These are phyloP conservation scores for Epichloe bromicola DNA, from an alignment of 2,329 filamentous ascomycete genomes.

Conservation along the genomic window DNA sequence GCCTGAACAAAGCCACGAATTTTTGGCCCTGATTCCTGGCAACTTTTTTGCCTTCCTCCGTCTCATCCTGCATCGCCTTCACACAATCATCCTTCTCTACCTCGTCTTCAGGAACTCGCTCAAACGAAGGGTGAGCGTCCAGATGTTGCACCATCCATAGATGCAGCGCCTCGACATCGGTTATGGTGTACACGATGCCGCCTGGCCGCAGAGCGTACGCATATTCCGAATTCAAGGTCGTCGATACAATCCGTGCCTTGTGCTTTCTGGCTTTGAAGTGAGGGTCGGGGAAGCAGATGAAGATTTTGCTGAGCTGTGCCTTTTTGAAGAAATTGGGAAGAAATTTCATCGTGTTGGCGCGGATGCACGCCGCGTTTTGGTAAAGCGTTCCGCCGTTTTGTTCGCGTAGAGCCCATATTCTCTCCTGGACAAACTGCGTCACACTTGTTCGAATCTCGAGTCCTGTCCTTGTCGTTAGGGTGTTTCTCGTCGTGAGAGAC, in stretches of 20 bases:
- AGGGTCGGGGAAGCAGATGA: constrained; percentile 96
- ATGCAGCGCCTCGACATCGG: constrained; percentile 89
- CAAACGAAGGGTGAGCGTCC: constrained; percentile 63
- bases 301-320: constrained; percentile 74
- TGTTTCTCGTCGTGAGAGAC: neutral
- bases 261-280: constrained; percentile 97
- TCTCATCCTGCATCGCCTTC: constrained; percentile 63
- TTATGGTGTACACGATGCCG: constrained; percentile 89
- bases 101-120: constrained; percentile 56
- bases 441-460: constrained; percentile 90
- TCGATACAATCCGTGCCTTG: constrained; percentile 87
- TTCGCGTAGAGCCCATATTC: constrained; percentile 66
- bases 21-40: constrained; percentile 80
- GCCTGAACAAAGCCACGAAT: constrained; percentile 77
- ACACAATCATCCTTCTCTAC: constrained; percentile 59
- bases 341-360: constrained; percentile 98
- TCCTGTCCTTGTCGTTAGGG: constrained; percentile 33
- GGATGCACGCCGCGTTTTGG: constrained; percentile 78
- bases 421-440: constrained; percentile 78
- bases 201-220: constrained; percentile 75
- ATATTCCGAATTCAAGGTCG: constrained; percentile 83
- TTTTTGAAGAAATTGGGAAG: constrained; percentile 92
- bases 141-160: constrained; percentile 88
- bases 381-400: constrained; percentile 49
- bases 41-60: constrained; percentile 97